These are phyloP conservation scores for Phaeodactylum tricornutum DNA, from an alignment of 108 stramenopile species.

Conservation along the genomic window DNA sequence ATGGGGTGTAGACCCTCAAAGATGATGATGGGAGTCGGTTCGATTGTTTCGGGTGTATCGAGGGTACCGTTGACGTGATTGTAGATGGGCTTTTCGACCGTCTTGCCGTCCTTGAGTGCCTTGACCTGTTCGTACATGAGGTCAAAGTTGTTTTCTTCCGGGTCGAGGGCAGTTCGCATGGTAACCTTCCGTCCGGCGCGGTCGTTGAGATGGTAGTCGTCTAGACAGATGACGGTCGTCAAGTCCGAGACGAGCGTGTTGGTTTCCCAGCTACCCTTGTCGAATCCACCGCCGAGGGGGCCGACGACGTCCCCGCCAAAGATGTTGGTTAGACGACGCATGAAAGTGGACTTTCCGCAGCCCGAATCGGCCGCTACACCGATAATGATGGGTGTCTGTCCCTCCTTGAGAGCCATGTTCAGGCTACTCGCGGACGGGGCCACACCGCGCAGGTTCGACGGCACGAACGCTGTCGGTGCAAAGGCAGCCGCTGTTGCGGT, in stretches of 20 bases:
- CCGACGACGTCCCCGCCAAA: constrained; percentile 93
- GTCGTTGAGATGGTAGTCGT: constrained; percentile 98
- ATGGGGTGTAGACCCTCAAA: constrained; percentile 97
- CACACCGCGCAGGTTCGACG: constrained; percentile 8
- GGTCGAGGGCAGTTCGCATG: constrained; percentile 85
- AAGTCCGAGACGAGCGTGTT: constrained; percentile 96
- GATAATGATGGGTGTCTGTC: constrained; percentile 81
- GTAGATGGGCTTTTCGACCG: constrained; percentile 95
- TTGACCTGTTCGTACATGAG: constrained; percentile 95
- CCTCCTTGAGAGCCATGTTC: constrained; percentile 63
- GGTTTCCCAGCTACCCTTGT: constrained; percentile 95
- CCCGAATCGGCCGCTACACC: constrained; percentile 97
- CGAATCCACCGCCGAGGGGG: constrained; percentile 88
- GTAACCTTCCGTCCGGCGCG: constrained; percentile 91
- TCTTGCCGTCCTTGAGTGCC: constrained; percentile 90
- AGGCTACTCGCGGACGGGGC: constrained; percentile 28
- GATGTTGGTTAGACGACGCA: constrained; percentile 94
- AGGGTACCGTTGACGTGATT: constrained; percentile 99
- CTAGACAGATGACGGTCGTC: constrained; percentile 96
- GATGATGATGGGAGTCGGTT: constrained; percentile 94
- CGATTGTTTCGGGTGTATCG: constrained; percentile 90
- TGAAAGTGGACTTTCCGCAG: constrained; percentile 98
- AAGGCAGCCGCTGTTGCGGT: constrained; percentile 36
- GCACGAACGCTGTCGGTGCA: constrained; percentile 49
- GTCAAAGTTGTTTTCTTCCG: constrained; percentile 94